These are phyloP conservation scores for Globisporangium iwayamae DNA, from an alignment of 352 stramenopile species.

Conservation along the genomic window DNA sequence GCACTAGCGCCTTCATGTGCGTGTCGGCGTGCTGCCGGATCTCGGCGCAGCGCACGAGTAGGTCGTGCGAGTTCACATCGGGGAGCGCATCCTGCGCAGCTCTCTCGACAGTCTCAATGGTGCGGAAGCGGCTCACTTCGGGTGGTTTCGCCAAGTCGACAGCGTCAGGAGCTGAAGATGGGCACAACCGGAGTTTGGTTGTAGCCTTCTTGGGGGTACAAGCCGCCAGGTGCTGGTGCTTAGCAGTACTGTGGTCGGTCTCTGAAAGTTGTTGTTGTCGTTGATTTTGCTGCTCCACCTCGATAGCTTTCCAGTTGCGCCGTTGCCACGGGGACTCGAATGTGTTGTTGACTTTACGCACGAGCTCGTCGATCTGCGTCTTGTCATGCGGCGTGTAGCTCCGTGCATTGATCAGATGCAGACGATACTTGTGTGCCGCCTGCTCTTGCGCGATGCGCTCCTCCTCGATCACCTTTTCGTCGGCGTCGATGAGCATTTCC, in stretches of 20 bases:
- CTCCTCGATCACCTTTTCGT: constrained; percentile 64
- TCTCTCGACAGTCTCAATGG: constrained; percentile 66
- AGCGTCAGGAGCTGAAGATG: background rate
- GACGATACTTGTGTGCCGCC: constrained; percentile 48
- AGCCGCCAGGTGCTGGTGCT: background rate
- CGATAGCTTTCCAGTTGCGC: constrained; percentile 55
- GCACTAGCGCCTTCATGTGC: constrained; percentile 35
- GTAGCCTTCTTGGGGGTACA: background rate
- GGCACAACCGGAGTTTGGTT: background rate
- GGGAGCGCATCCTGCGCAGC: constrained; percentile 40
- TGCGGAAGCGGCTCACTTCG: constrained; percentile 24
- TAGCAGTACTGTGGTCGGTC: background rate
- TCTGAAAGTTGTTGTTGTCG: background rate
- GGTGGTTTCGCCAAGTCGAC: background rate
- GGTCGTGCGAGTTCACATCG: constrained; percentile 65
- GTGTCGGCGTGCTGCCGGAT: constrained; percentile 56
- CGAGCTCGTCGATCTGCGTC: constrained; percentile 18
- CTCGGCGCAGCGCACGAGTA: constrained; percentile 59
- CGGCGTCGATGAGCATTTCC: constrained; percentile 61
- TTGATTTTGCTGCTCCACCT: constrained; percentile 14
- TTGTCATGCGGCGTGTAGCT: constrained; percentile 20
- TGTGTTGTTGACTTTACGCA: constrained; percentile 18
- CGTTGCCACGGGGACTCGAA: constrained; percentile 60
- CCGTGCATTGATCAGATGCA: constrained; percentile 40
- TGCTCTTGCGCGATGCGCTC: constrained; percentile 57